These are phyloP conservation scores for Salix koriyanagi DNA, from an alignment of 345 rosid genomes.

Conservation along the genomic window DNA sequence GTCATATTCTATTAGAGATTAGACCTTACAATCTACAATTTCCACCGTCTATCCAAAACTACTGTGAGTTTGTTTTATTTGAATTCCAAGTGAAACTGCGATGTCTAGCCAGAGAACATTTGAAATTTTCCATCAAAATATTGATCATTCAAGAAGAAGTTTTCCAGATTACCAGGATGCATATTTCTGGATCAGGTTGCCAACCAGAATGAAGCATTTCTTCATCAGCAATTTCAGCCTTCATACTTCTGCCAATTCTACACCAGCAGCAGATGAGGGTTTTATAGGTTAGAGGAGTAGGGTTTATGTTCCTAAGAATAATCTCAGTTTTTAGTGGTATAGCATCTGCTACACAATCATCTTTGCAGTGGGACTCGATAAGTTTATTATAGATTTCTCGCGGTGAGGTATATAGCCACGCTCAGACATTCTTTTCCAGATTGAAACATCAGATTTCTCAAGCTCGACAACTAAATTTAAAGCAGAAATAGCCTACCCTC, in stretches of 20 bases:
- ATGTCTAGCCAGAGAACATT: neutral
- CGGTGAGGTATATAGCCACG: conserved; percentile 42
- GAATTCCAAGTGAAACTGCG: too few species aligned
- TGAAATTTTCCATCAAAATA: neutral
- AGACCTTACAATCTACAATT: neutral
- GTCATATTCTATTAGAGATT: neutral
- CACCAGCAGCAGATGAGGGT: conserved; percentile 58
- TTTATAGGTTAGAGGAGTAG: conserved; percentile 33
- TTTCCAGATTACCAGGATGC: conserved; percentile 30
- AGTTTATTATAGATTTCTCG: conserved; percentile 39
- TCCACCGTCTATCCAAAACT: neutral
- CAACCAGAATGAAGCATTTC: conserved; percentile 58
- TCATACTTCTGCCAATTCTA: conserved; percentile 35
- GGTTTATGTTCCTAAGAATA: conserved; percentile 24
- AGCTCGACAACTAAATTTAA: conserved; percentile 70
- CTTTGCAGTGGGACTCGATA: conserved; percentile 50
- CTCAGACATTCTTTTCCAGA: conserved; percentile 40
- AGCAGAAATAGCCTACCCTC: conserved; percentile 63
- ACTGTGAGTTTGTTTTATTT: neutral
- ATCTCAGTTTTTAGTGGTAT: conserved; percentile 55
- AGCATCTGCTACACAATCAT: conserved; percentile 44
- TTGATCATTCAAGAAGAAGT: neutral
- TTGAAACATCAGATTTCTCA: conserved; percentile 41
- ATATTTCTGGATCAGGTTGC: conserved; percentile 51
- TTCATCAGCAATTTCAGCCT: conserved; percentile 53